Conservation (phyloP, 805 yeast genomes). For the Debaryomyces maramus region DNA sequence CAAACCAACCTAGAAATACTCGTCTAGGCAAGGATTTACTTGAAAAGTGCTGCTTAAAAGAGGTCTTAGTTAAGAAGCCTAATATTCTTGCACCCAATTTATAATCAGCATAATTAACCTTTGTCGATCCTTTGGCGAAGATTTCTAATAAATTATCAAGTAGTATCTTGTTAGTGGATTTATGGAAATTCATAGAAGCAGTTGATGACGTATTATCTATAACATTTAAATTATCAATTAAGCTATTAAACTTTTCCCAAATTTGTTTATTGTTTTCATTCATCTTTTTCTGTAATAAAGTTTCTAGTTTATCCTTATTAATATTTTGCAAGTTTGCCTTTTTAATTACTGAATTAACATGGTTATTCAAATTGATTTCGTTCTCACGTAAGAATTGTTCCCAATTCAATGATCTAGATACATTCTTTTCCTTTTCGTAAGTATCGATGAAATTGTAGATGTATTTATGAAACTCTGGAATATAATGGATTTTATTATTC, state of each 20-base stretch:
- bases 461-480: slow-evolving; percentile 40
- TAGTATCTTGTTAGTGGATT: slow-evolving; percentile 22
- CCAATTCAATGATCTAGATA: slow-evolving; percentile 17
- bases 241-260: slow-evolving; percentile 21
- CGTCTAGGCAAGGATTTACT: slow-evolving; percentile 23
- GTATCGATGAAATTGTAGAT: slow-evolving; percentile 34
- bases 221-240: slow-evolving; percentile 26
- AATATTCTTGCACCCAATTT: slow-evolving; percentile 38
- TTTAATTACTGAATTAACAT: slow-evolving; percentile 11
- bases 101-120: slow-evolving; percentile 42
- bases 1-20: slow-evolving; percentile 42
- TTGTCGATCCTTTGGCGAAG: slow-evolving; percentile 33
- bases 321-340: slow-evolving; percentile 14
- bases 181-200: slow-evolving; percentile 5
- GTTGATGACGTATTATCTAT: slow-evolving; percentile 9
- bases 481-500: slow-evolving; percentile 34
- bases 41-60: slow-evolving; percentile 14
- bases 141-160: slow-evolving; percentile 31
- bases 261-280: slow-evolving; percentile 23
- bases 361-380: slow-evolving; percentile 18
- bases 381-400: slow-evolving; percentile 21
- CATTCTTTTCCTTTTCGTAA: slow-evolving; percentile 15
- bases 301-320: slow-evolving; percentile 23
- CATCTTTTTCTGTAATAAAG: slow-evolving; percentile 19
- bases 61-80: slow-evolving; percentile 34